Conservation (phyloP, 495 filamentous ascomycete genomes). For the Chaetomium cochliodes region DNA sequence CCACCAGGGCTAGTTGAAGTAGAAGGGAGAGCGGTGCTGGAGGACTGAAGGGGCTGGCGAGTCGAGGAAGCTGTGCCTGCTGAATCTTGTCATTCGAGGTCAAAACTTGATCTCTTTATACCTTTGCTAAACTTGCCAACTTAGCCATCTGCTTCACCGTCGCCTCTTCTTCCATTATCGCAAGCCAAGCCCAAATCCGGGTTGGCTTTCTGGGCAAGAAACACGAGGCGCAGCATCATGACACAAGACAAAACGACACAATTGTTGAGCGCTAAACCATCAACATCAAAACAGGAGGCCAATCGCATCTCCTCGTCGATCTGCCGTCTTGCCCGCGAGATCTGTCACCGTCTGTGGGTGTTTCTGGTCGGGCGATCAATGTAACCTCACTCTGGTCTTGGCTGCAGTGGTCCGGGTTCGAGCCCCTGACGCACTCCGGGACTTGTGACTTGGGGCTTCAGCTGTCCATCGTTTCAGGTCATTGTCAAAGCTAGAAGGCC, state of each 20-base stretch:
- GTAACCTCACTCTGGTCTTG: constrained; percentile 6
- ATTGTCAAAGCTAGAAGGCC: not conserved
- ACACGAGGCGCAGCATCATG: constrained; percentile 17
- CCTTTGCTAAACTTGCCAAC: not conserved
- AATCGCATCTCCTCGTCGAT: constrained; percentile 11
- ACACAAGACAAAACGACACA: constrained; percentile 13
- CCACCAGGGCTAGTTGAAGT: constrained; percentile 14
- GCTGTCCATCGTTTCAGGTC: constrained; percentile 14
- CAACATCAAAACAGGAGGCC: constrained; percentile 13
- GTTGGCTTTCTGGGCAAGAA: not conserved
- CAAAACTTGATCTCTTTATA: constrained; percentile 4
- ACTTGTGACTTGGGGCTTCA: constrained; percentile 9
- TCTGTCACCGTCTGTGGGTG: constrained; percentile 7
- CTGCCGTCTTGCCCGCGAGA: not conserved
- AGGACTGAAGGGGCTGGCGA: not conserved
- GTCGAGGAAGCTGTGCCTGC: constrained; percentile 8
- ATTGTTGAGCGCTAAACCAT: not conserved
- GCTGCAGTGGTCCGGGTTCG: not conserved
- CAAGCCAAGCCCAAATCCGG: constrained; percentile 8
- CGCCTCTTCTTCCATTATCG: not conserved
- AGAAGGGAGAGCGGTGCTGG: not conserved
- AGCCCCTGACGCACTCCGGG: not conserved
- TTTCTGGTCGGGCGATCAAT: constrained; percentile 10
- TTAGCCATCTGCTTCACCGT: not conserved
- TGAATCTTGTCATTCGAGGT: not conserved